phyloP scores from a whole-genome alignment of 805 yeast species.

The Pichia insulana region DNA sequence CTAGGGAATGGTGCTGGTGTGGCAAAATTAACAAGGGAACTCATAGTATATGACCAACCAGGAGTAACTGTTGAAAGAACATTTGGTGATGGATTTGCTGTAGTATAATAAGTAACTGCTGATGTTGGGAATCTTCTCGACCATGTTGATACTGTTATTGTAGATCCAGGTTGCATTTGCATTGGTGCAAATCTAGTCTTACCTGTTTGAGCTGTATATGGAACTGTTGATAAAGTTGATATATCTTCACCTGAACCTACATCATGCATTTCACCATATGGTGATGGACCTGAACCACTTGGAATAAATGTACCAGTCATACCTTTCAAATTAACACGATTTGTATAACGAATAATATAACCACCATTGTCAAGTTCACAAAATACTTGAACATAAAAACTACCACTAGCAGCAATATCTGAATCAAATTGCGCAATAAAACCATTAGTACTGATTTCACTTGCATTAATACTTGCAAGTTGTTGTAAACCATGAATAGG shows the following conservation, averaged over 20 bases:
- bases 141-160: conserved; percentile 61
- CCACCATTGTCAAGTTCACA: conserved; percentile 36
- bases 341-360: conserved; percentile 58
- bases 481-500: conserved; percentile 34
- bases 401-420: conserved; percentile 49
- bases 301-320: conserved; percentile 59
- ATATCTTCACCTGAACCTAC: conserved; percentile 24
- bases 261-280: conserved; percentile 31
- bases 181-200: conserved; percentile 77
- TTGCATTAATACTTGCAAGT: conserved; percentile 25
- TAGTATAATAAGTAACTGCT: conserved; percentile 51
- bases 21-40: conserved; percentile 61
- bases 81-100: conserved; percentile 36
- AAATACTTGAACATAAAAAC: conserved; percentile 63
- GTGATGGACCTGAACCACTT: conserved; percentile 42
- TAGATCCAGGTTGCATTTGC: conserved; percentile 80
- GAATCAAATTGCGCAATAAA: conserved; percentile 39
- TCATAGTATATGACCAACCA: conserved; percentile 69
- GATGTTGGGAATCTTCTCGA: conserved; percentile 59
- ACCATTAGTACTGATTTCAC: conserved; percentile 24
- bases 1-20: conserved; percentile 63
- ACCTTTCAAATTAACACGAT: conserved; percentile 54
- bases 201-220: conserved; percentile 78
- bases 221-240: conserved; percentile 38
- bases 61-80: conserved; percentile 66